These are phyloP conservation scores for Fusarium beomiforme DNA, from an alignment of 2,329 filamentous ascomycete genomes.

Conservation along the genomic window DNA sequence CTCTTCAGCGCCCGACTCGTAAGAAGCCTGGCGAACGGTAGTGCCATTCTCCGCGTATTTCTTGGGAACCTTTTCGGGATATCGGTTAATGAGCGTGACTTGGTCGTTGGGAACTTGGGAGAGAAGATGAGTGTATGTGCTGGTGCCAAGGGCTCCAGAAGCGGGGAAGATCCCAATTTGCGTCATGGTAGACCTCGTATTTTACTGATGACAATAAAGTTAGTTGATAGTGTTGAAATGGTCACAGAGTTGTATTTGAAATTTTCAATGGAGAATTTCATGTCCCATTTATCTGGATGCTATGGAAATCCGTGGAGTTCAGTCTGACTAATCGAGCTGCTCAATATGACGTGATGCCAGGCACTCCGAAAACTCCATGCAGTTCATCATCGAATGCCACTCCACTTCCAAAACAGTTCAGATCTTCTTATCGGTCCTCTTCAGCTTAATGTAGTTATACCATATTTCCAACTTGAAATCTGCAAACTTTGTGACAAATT, in stretches of 20 bases:
- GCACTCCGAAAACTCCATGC: not conserved
- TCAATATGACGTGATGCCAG: conserved; percentile 22
- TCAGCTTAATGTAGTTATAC: not conserved
- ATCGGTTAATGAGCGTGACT: conserved; percentile 28
- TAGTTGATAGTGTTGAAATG: not conserved
- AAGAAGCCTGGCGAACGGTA: conserved; percentile 14
- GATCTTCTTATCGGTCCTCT: not conserved
- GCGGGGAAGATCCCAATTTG: conserved; percentile 36
- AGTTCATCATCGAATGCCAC: not conserved
- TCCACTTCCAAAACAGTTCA: not conserved
- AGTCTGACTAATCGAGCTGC: conserved; percentile 11
- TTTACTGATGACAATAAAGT: accelerated
- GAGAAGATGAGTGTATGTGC: conserved; percentile 25
- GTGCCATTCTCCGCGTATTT: not conserved
- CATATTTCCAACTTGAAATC: conserved; percentile 9
- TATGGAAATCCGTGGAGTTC: not conserved
- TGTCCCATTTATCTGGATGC: not conserved
- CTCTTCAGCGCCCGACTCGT: conserved; percentile 8
- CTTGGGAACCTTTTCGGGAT: conserved; percentile 7
- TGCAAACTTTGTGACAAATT: not conserved
- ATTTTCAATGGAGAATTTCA: not conserved
- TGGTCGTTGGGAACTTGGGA: not conserved
- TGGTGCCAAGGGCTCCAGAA: conserved; percentile 31
- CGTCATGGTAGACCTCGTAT: not conserved
- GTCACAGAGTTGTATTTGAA: accelerated